Conservation (phyloP, 2,329 filamentous ascomycete genomes). For the Pseudovirgaria hyperparasitica region DNA sequence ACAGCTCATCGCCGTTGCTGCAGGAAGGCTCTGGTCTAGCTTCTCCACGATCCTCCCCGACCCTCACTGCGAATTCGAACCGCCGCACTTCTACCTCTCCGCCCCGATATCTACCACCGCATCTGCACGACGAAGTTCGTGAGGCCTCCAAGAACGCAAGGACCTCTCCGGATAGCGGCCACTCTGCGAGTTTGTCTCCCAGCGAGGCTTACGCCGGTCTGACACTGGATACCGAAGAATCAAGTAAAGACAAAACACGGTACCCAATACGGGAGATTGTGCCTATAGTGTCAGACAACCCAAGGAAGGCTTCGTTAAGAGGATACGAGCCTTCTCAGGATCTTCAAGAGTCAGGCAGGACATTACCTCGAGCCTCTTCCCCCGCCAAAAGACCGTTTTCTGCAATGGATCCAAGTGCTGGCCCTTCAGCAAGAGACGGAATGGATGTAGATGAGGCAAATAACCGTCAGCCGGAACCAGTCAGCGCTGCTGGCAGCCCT, state of each 20-base stretch:
- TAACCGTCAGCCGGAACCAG: constrained; percentile 1
- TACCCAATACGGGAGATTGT: constrained; percentile 13
- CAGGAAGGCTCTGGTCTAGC: constrained; percentile 18
- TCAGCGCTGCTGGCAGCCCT: constrained; percentile 11
- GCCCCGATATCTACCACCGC: constrained; percentile 41
- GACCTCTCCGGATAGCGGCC: constrained; percentile 15
- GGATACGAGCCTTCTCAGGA: constrained; percentile 14
- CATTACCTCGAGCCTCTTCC: constrained; percentile 32
- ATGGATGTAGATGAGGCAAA: constrained; percentile 21
- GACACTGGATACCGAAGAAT: constrained; percentile 32
- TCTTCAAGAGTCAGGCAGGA: too few relatives aligned
- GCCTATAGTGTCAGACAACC: constrained; percentile 9
- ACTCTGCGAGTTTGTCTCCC: constrained; percentile 31
- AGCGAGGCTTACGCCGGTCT: constrained; percentile 41
- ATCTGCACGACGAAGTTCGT: constrained; percentile 40
- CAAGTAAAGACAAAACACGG: constrained; percentile 9
- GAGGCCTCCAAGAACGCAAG: constrained; percentile 20
- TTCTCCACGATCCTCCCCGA: constrained; percentile 24
- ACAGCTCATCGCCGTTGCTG: constrained; percentile 13
- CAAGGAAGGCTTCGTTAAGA: constrained; percentile 4
- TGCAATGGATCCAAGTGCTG: constrained; percentile 37
- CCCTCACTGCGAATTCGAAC: constrained; percentile 14
- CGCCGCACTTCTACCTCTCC: constrained; percentile 19
- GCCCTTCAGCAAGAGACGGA: constrained; percentile 13
- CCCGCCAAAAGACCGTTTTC: constrained; percentile 43